These are phyloP conservation scores for Russula abietina DNA, from an alignment of 768 basidiomycete genomes.

Conservation along the genomic window DNA sequence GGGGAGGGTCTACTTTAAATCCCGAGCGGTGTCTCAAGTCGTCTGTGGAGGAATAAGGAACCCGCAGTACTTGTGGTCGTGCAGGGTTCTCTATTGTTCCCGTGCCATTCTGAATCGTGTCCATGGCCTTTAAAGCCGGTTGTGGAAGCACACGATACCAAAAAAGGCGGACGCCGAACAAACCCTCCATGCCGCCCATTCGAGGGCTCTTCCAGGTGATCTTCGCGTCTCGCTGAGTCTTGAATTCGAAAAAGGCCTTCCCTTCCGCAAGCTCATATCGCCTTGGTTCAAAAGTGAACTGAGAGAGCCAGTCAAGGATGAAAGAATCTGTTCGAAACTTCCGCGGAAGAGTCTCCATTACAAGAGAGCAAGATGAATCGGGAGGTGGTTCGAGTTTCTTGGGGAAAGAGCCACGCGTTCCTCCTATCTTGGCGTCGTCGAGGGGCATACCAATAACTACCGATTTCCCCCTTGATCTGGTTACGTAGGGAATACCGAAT, in stretches of 20 bases:
- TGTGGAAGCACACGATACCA: slow-evolving; percentile 18
- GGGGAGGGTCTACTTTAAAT: background rate
- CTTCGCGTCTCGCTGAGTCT: slow-evolving; percentile 39
- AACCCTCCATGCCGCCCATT: slow-evolving; percentile 32
- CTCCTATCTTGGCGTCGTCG: slow-evolving; percentile 3
- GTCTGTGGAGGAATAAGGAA: slow-evolving; percentile 2
- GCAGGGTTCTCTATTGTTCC: slow-evolving; percentile 9
- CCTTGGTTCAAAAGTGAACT: slow-evolving; percentile 11
- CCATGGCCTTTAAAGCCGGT: background rate
- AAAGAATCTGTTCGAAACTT: slow-evolving; percentile 38
- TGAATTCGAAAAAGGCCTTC: slow-evolving; percentile 50
- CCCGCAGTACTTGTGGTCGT: background rate
- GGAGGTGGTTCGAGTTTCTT: slow-evolving; percentile 29
- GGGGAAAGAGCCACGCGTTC: slow-evolving; percentile 15
- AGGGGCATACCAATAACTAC: slow-evolving; percentile 12
- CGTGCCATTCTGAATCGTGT: background rate
- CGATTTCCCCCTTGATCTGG: background rate
- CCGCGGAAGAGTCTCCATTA: slow-evolving; percentile 53
- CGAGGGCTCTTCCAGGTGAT: slow-evolving; percentile 47
- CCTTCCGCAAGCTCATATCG: slow-evolving; percentile 30
- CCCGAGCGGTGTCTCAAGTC: background rate
- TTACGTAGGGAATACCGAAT: background rate
- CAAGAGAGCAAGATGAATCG: slow-evolving; percentile 45
- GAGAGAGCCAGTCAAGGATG: slow-evolving; percentile 41
- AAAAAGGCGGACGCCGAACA: slow-evolving; percentile 34